Conservation (phyloP, 257 asterid genomes). For the Solanum tacnaense region DNA sequence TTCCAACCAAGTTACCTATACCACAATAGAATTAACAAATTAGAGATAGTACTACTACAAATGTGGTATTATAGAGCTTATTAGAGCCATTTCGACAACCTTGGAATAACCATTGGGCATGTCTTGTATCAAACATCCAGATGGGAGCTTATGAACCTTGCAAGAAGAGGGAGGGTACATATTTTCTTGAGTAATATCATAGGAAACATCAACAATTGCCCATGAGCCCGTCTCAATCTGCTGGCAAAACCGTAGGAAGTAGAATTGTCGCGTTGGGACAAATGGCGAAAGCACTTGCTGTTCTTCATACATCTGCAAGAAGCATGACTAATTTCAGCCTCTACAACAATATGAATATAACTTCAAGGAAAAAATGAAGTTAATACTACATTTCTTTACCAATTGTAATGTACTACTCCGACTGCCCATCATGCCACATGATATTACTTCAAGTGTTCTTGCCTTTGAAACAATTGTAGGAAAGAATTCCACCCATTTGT, state of each 20-base stretch:
- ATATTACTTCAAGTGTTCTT: slow-evolving; percentile 60
- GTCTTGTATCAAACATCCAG: slow-evolving; percentile 91
- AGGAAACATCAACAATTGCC: slow-evolving; percentile 86
- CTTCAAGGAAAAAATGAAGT: not conserved
- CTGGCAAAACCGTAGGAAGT: slow-evolving; percentile 70
- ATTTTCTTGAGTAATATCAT: slow-evolving; percentile 54
- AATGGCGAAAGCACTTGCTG: slow-evolving; percentile 75
- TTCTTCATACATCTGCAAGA: slow-evolving; percentile 74
- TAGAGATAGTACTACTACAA: not conserved
- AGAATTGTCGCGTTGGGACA: slow-evolving; percentile 57
- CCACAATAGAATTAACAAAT: not conserved
- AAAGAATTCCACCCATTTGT: slow-evolving; percentile 72
- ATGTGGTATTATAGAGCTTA: not conserved
- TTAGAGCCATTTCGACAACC: not conserved
- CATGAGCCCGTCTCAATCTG: slow-evolving; percentile 78
- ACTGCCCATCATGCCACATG: slow-evolving; percentile 59
- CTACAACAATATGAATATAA: not conserved
- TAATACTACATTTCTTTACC: slow-evolving; percentile 28
- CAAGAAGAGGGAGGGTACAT: slow-evolving; percentile 32
- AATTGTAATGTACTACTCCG: slow-evolving; percentile 62
- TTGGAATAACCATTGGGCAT: slow-evolving; percentile 98
- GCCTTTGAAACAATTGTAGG: slow-evolving; percentile 81
- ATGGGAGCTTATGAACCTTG: slow-evolving; percentile 62
- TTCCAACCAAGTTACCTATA: slow-evolving; percentile 87
- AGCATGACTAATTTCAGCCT: not conserved